Evolutionary conservation across 495 filamentous ascomycete genomes (phyloP).

Genomic region (Neurospora sp.): DNA sequence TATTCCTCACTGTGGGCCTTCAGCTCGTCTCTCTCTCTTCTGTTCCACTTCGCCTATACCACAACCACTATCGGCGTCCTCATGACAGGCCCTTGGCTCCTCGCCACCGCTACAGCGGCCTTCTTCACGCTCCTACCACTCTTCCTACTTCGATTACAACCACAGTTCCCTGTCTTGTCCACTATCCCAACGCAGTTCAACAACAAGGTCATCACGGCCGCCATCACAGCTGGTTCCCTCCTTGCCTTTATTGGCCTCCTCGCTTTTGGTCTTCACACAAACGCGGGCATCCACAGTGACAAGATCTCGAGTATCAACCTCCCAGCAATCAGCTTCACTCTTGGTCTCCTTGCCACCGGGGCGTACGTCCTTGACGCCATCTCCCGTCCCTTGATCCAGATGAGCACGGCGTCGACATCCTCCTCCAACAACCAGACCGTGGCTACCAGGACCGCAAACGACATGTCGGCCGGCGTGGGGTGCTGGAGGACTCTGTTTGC

Average conservation of each 20-base stretch:
- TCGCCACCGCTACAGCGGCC: slow-evolving; percentile 21
- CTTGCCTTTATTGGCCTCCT: slow-evolving; percentile 31
- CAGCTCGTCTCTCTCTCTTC: slow-evolving; percentile 30
- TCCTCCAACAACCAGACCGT: slow-evolving; percentile 23
- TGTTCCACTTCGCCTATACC: slow-evolving; percentile 27
- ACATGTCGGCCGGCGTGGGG: slow-evolving; percentile 30
- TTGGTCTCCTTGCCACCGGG: slow-evolving; percentile 32
- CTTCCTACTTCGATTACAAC: neutral
- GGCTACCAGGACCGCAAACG: slow-evolving; percentile 27
- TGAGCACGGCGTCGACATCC: slow-evolving; percentile 32
- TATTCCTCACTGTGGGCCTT: slow-evolving; percentile 34
- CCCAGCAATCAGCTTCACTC: slow-evolving; percentile 25
- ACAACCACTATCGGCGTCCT: slow-evolving; percentile 27
- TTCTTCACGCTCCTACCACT: slow-evolving; percentile 9
- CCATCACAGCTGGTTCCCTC: slow-evolving; percentile 22
- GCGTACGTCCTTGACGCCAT: slow-evolving; percentile 24
- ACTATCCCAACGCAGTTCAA: slow-evolving; percentile 11
- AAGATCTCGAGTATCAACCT: slow-evolving; percentile 19
- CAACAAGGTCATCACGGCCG: slow-evolving; percentile 17
- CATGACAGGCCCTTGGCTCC: slow-evolving; percentile 31
- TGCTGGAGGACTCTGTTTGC: slow-evolving; percentile 24
- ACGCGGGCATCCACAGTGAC: slow-evolving; percentile 17
- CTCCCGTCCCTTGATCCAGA: slow-evolving; percentile 22
- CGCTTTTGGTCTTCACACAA: slow-evolving; percentile 31
- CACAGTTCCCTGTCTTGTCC: slow-evolving; percentile 7